Percentiles rank a stretch among this genome's conserved stretches.
These are phyloP conservation scores for Apophysomyces variabilis DNA, from an alignment of 371 early-diverging fungal genomes.

Conservation along the genomic window DNA sequence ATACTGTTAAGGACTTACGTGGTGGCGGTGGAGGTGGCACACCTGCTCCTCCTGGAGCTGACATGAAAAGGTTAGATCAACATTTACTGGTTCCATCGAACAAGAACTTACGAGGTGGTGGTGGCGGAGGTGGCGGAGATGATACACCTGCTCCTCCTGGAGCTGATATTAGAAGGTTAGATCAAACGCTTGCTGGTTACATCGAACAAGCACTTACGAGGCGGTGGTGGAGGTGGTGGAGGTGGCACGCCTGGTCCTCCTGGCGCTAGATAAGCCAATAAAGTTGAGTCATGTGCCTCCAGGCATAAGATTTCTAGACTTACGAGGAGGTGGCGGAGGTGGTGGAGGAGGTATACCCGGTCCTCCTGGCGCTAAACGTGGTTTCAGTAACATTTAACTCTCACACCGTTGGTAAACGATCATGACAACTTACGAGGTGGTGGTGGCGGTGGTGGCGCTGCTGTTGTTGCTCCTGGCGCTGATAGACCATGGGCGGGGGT, in stretches of 20 bases:
- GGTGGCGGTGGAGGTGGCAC: conserved; percentile 19
- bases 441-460: too few species aligned
- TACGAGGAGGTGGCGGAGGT: neutral
- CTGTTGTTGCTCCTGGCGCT: too few species aligned
- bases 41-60: conserved; percentile 3
- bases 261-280: neutral
- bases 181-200: neutral
- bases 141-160: neutral
- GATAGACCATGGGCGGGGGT: too few species aligned
- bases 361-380: too few species aligned
- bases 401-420: too few species aligned
- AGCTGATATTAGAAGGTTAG: neutral
- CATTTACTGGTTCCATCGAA: neutral
- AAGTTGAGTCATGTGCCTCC: neutral
- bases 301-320: neutral
- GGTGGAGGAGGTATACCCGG: too few species aligned
- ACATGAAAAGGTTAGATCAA: too few species aligned
- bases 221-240: conserved; percentile 22
- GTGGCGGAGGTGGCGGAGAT: neutral
- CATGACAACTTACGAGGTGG: too few species aligned
- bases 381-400: too few species aligned
- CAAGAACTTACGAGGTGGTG: neutral
- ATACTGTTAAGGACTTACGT: conserved; percentile 12
- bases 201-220: neutral
- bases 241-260: conserved; percentile 7